Evolutionary conservation across 768 basidiomycete species (phyloP).

Genomic region (Calvatia gigantea): DNA sequence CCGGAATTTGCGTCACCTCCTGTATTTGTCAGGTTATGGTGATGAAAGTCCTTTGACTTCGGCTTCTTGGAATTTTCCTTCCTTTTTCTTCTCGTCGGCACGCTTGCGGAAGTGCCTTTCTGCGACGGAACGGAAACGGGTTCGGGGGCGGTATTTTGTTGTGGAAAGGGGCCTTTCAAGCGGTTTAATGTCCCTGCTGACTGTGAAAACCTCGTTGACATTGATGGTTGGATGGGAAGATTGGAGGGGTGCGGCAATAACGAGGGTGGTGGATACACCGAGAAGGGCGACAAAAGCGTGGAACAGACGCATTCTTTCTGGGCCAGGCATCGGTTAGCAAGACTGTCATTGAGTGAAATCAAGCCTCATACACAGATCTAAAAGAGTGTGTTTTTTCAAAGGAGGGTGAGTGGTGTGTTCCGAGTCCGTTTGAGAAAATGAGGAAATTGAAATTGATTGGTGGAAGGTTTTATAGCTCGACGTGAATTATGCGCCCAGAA

Average conservation of each 20-base stretch:
- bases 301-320: background rate
- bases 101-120: background rate
- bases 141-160: background rate
- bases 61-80: background rate
- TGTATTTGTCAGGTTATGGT: too few relatives aligned
- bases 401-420: background rate
- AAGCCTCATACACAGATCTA: background rate
- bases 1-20: too few relatives aligned
- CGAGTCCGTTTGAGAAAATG: background rate
- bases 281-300: background rate
- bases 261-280: background rate
- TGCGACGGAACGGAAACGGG: background rate
- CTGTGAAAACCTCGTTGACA: background rate
- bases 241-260: background rate
- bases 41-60: too few relatives aligned
- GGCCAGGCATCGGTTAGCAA: background rate
- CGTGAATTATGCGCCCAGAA: background rate
- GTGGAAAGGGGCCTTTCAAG: background rate
- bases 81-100: background rate
- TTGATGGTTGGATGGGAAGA: background rate
- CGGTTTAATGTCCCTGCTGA: background rate
- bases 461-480: background rate
- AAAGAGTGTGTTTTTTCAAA: background rate
- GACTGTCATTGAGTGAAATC: background rate
- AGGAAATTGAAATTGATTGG: background rate